Conservation (phyloP, 257 asterid species). For the Solanum commersonii region DNA sequence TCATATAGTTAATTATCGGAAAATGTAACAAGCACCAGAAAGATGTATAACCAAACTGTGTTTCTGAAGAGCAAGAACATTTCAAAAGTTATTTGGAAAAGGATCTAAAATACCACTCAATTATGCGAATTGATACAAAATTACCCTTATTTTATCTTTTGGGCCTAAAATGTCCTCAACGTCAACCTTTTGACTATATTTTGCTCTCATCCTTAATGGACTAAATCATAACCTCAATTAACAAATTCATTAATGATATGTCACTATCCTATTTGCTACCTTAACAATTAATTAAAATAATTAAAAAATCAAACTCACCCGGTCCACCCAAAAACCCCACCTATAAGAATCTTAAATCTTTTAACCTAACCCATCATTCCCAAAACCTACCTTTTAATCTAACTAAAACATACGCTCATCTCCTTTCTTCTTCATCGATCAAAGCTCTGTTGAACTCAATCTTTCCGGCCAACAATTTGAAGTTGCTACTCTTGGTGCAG, state of each 20-base stretch:
- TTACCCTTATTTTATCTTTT: neutral
- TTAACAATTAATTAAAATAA: neutral
- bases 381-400: no score
- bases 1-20: neutral
- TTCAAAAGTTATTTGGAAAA: neutral
- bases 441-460: no score
- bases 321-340: neutral
- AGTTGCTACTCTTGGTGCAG: neutral
- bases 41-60: neutral
- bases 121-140: no score
- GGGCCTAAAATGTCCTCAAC: neutral
- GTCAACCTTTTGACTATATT: neutral
- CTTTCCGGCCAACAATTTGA: neutral
- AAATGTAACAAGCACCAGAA: neutral
- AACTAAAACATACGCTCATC: no score
- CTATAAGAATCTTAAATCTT: neutral
- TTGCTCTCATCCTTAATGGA: no score
- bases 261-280: neutral
- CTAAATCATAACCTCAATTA: neutral
- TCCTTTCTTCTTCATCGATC: no score
- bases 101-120: neutral
- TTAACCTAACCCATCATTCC: neutral
- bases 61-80: neutral
- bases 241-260: no score
- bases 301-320: neutral